Conservation (phyloP, 768 basidiomycete species). For the Naematelia aurantialba region DNA sequence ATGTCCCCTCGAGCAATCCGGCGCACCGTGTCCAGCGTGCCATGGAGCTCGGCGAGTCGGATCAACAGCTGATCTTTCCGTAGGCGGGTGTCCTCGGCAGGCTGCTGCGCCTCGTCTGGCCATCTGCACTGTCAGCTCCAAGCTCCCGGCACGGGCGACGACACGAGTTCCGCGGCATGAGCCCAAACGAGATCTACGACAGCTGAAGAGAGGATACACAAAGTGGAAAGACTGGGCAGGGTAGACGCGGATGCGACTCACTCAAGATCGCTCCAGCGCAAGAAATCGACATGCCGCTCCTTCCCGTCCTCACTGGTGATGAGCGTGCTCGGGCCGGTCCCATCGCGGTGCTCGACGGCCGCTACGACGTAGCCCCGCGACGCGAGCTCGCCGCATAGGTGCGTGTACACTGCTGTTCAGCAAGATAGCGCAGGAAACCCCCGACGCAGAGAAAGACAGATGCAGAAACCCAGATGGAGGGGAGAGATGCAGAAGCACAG, state of each 20-base stretch:
- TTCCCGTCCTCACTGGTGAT: constrained; percentile 18
- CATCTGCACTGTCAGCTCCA: constrained; percentile 4
- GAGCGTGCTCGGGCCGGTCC: constrained; percentile 57
- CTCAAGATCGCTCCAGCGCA: constrained; percentile 21
- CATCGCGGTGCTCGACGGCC: constrained; percentile 76
- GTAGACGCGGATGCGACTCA: constrained; percentile 2
- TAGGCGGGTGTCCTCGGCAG: constrained; percentile 17
- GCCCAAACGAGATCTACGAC: too few species aligned
- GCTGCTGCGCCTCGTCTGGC: constrained; percentile 15
- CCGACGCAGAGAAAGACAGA: too few species aligned
- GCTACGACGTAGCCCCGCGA: constrained; percentile 72
- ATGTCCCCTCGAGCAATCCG: constrained; percentile 1
- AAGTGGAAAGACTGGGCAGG: too few species aligned
- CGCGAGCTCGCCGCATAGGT: constrained; percentile 68
- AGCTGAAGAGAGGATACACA: too few species aligned
- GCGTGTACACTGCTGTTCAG: constrained; percentile 59
- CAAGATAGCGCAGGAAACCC: too few species aligned
- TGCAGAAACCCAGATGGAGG: too few species aligned
- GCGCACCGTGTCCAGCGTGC: constrained; percentile 7
- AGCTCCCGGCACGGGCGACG: not conserved
- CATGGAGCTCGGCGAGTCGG: constrained; percentile 12
- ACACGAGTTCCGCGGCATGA: too few species aligned
- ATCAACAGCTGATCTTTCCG: constrained; percentile 18
- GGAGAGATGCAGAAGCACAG: not conserved
- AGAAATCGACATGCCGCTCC: constrained; percentile 18